phyloP scores from a whole-genome alignment of 169 alveolate species.

The Amoebophrya sp. region DNA sequence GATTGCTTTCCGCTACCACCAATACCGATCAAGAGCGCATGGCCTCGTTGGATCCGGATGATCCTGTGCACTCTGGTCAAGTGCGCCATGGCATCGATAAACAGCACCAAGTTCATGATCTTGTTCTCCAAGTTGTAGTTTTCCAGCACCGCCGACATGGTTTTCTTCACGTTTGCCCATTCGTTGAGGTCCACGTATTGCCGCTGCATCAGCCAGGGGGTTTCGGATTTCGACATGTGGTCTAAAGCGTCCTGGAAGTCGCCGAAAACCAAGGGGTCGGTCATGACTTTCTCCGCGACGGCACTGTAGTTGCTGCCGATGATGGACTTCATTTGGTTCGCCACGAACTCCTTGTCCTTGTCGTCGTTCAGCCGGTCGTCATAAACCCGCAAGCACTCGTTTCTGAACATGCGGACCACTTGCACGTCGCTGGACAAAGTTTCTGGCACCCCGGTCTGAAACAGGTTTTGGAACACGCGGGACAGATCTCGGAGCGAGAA shows the following conservation, averaged over 20 bases:
- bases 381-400: conserved; percentile 83
- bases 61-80: conserved; percentile 83
- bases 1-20: conserved; percentile 96
- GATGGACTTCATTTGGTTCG: conserved; percentile 55
- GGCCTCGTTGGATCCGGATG: conserved; percentile 83
- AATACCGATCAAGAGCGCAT: conserved; percentile 90
- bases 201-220: conserved; percentile 57
- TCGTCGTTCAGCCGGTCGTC: conserved; percentile 78
- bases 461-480: conserved; percentile 74
- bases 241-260: conserved; percentile 67
- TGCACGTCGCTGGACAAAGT: conserved; percentile 60
- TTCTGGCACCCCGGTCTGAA: conserved; percentile 53
- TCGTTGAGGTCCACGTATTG: conserved; percentile 75
- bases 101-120: conserved; percentile 85
- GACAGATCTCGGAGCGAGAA: conserved; percentile 85
- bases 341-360: conserved; percentile 70
- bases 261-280: conserved; percentile 71
- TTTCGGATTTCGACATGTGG: not conserved
- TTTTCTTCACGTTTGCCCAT: conserved; percentile 67
- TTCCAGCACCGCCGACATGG: conserved; percentile 72
- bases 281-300: conserved; percentile 61
- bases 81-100: conserved; percentile 90
- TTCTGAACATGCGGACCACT: conserved; percentile 76
- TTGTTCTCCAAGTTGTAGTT: conserved; percentile 73
- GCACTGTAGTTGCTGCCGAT: conserved; percentile 69